phyloP scores from a whole-genome alignment of 2,329 filamentous ascomycete species.

The Sporothrix curviconia region DNA sequence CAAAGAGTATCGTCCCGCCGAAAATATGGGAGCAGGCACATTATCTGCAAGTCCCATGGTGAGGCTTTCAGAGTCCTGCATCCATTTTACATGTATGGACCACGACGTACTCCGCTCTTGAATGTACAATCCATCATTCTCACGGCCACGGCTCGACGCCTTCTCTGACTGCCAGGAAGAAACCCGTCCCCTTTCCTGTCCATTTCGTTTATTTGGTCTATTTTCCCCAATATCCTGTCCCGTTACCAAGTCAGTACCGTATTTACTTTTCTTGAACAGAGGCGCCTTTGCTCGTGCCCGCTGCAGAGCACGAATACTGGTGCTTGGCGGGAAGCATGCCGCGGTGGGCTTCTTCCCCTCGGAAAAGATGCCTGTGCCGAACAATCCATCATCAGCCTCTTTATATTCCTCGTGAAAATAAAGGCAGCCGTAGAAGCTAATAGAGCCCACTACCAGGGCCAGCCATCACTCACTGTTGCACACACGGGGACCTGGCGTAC shows the following conservation, averaged over 20 bases:
- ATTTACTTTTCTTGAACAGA: neutral
- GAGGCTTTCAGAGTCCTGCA: neutral
- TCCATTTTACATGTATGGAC: neutral
- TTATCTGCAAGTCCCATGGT: no score
- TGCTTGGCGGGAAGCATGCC: no score
- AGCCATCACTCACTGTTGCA: no score
- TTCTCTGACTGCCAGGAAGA: neutral
- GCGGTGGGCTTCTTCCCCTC: neutral
- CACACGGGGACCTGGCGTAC: no score
- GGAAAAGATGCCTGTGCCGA: neutral
- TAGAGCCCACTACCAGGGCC: no score
- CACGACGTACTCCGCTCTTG: neutral
- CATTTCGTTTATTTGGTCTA: neutral
- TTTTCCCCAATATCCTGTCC: neutral
- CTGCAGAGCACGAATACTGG: neutral
- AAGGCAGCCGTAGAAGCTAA: no score
- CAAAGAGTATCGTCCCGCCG: no score
- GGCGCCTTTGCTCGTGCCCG: no score
- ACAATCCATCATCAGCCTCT: no score
- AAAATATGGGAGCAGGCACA: no score
- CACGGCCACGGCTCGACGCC: neutral
- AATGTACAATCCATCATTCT: neutral
- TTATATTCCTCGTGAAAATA: no score
- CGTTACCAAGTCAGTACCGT: neutral
- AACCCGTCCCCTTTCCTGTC: neutral